phyloP scores from a whole-genome alignment of 257 asterid species.

The Forsythia viridissima region DNA sequence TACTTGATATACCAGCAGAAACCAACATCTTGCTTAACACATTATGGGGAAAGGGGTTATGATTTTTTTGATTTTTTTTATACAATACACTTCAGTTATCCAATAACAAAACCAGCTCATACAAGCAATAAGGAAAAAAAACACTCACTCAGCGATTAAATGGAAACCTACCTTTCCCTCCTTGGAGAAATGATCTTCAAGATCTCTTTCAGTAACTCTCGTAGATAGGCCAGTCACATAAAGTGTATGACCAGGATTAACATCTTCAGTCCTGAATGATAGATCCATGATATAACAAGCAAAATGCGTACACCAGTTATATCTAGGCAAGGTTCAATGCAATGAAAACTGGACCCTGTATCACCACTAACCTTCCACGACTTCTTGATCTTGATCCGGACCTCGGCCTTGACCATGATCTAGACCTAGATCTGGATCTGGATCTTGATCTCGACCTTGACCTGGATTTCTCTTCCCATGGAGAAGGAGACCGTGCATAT shows the following conservation, averaged over 20 bases:
- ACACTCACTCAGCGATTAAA: neutral
- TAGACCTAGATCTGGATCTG: slow-evolving; percentile 62
- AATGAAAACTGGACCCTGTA: neutral
- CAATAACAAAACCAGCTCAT: too few species aligned
- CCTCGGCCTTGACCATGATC: slow-evolving; percentile 62
- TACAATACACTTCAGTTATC: too few species aligned
- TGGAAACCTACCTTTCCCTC: slow-evolving; percentile 80
- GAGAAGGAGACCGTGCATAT: slow-evolving; percentile 73
- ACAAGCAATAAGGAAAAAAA: neutral
- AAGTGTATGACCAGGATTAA: slow-evolving; percentile 79
- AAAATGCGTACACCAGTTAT: slow-evolving; percentile 1
- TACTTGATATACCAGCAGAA: neutral
- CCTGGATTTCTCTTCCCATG: slow-evolving; percentile 64
- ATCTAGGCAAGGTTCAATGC: neutral
- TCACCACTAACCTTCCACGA: slow-evolving; percentile 62
- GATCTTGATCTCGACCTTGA: slow-evolving; percentile 70
- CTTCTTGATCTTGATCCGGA: slow-evolving; percentile 55
- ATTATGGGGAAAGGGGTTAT: neutral
- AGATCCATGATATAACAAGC: neutral
- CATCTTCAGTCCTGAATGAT: slow-evolving; percentile 45
- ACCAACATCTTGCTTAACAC: slow-evolving; percentile 1
- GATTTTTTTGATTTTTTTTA: too few species aligned
- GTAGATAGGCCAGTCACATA: slow-evolving; percentile 97
- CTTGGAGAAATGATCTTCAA: slow-evolving; percentile 92
- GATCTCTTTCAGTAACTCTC: slow-evolving; percentile 92